Evolutionary conservation across 768 basidiomycete species (phyloP).

Genomic region (Tricholoma terreum): DNA sequence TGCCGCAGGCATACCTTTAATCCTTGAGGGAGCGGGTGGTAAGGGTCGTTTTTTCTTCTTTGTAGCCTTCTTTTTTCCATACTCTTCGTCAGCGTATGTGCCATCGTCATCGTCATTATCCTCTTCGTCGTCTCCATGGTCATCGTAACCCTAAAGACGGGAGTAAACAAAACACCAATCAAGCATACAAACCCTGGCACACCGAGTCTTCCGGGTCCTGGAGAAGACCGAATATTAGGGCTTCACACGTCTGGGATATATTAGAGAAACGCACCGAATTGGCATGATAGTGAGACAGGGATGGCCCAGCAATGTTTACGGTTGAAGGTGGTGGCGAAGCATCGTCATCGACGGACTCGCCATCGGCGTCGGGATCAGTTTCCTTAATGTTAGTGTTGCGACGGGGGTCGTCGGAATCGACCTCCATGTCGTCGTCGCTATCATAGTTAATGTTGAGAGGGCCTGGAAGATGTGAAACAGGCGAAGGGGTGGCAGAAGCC

Average conservation of each 20-base stretch:
- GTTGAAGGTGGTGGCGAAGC: slow-evolving; percentile 33
- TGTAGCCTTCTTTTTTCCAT: slow-evolving; percentile 62
- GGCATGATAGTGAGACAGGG: slow-evolving; percentile 25
- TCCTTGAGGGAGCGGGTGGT: slow-evolving; percentile 43
- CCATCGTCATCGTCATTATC: slow-evolving; percentile 63
- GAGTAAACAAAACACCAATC: slow-evolving; percentile 11
- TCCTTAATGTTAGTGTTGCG: slow-evolving; percentile 37
- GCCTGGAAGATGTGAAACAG: slow-evolving; percentile 31
- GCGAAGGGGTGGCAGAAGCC: slow-evolving; percentile 29
- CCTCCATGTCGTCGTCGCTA: slow-evolving; percentile 65
- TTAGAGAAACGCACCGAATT: slow-evolving; percentile 38
- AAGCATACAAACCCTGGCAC: slow-evolving; percentile 27
- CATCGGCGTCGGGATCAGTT: slow-evolving; percentile 61
- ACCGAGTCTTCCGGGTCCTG: slow-evolving; percentile 63
- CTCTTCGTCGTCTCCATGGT: slow-evolving; percentile 60
- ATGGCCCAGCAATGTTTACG: slow-evolving; percentile 36
- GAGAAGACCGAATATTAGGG: slow-evolving; percentile 9
- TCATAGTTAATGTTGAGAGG: slow-evolving; percentile 58
- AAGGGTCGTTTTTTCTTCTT: slow-evolving; percentile 66
- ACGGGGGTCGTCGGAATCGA: slow-evolving; percentile 59
- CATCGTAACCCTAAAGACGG: slow-evolving; percentile 42
- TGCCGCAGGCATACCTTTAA: slow-evolving; percentile 49
- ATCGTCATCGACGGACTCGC: slow-evolving; percentile 60
- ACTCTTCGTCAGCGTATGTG: slow-evolving; percentile 77
- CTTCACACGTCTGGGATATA: slow-evolving; percentile 10